phyloP scores from a whole-genome alignment of 2,329 filamentous ascomycete species.

The Cordyceps militaris region DNA sequence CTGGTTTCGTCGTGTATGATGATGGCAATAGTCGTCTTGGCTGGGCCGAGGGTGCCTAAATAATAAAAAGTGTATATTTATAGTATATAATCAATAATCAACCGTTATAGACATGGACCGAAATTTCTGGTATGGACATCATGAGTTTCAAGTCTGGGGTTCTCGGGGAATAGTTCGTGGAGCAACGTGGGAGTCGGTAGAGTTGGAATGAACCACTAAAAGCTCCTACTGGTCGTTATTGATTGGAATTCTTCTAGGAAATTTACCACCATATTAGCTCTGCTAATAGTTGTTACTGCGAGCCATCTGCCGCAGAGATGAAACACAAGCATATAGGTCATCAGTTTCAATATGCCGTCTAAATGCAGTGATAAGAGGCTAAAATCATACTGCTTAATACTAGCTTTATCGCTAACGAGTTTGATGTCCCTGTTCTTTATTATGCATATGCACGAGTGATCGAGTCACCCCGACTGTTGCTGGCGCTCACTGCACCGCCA shows the following conservation, averaged over 20 bases:
- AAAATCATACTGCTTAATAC: neutral
- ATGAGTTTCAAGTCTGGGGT: too few species aligned
- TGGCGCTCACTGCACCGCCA: neutral
- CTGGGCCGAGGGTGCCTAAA: constrained; percentile 11
- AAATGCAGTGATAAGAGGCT: neutral
- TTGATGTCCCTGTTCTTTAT: neutral
- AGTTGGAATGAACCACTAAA: neutral
- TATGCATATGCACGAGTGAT: neutral
- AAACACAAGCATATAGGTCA: neutral
- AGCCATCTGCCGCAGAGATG: neutral
- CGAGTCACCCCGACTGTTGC: neutral
- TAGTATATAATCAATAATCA: neutral
- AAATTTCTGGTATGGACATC: too few species aligned
- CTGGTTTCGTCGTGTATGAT: constrained; percentile 52
- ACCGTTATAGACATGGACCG: neutral
- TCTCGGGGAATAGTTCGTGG: too few species aligned
- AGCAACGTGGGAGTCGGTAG: too few species aligned
- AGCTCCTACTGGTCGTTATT: neutral
- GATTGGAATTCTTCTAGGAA: neutral
- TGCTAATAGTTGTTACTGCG: too few species aligned
- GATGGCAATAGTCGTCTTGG: constrained; percentile 45
- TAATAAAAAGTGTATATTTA: neutral
- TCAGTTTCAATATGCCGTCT: neutral
- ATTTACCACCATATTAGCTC: neutral
- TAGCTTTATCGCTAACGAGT: neutral